Evolutionary conservation across 1,139 yeast genomes (phyloP), one percentile per base, ranked within the genome.

Genomic region (Nakaseomyces uthaithaninus): DNA sequence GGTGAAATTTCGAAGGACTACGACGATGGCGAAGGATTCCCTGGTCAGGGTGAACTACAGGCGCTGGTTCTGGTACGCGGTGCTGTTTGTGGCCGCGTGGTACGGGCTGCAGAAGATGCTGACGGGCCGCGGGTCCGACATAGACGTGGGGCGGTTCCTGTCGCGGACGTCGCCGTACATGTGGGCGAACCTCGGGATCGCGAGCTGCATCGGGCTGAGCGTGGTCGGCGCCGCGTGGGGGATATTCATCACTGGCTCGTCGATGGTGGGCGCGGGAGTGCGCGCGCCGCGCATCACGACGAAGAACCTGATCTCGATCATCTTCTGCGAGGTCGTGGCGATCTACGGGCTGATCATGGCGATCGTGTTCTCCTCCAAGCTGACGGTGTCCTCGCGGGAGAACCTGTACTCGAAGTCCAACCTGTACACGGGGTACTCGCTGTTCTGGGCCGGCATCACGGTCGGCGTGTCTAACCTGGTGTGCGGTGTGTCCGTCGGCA

Each of bases 161-260:
- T 77, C 80, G 52, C 69, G 81, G 26, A 80, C 94, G 2, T 86
- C 96, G 15, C 99, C 99, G 11, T 91, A 91, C 61, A 76, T 91
- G 80, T 93, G 98, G 98, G 96, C 97, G 17, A 75, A 77, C 50
- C 66, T 87, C 50, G 99, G 99, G 43, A 86, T 93, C 50, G 81
- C 83, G n/a, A 65, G 79, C 43, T 91, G 98, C 65, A 87, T 93
- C 54, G 97, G 98, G 11, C 72, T 93, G 46, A 80, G 94, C 42
- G 97, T 93, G 15, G 82, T 89, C 36, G 99, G 98, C 34, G 98
- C 98, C 15, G 98, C 98, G 10, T 91, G 98, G 97, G 99, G 99
- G 49, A 93, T 93, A 51, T 93, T 91, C 63, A 76, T 93, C 47
- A 91, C 97, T 1, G 99, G 99, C 31, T 73, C 96, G 1, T 79